These are phyloP conservation scores for Lodderomyces elongisporus DNA, from an alignment of 1,139 yeast genomes.

Conservation along the genomic window DNA sequence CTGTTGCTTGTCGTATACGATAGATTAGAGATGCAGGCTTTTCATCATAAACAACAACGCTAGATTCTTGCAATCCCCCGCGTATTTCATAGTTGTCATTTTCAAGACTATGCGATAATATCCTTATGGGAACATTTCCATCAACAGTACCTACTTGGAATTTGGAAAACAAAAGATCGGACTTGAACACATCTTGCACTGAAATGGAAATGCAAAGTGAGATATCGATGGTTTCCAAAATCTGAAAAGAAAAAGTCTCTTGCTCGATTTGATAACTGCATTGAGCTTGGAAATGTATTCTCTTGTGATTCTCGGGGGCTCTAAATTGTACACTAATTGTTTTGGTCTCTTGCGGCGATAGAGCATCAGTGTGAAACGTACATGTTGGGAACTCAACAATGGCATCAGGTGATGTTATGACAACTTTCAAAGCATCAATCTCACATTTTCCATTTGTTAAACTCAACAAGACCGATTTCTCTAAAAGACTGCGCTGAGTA, in stretches of 20 bases:
- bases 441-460: slow-evolving; percentile 18
- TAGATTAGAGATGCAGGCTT: slow-evolving; percentile 65
- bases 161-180: slow-evolving; percentile 53
- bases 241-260: slow-evolving; percentile 18
- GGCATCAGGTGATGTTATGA: slow-evolving; percentile 16
- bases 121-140: slow-evolving; percentile 48
- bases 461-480: slow-evolving; percentile 16
- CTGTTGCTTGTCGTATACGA: slow-evolving; percentile 41
- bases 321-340: slow-evolving; percentile 21
- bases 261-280: slow-evolving; percentile 26
- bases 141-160: slow-evolving; percentile 63
- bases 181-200: slow-evolving; percentile 69
- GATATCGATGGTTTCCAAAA: slow-evolving; percentile 40
- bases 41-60: slow-evolving; percentile 57
- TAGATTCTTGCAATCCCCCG: slow-evolving; percentile 16
- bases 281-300: slow-evolving; percentile 24
- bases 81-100: slow-evolving; percentile 37
- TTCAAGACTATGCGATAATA: slow-evolving; percentile 40
- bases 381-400: too few species aligned
- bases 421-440: slow-evolving; percentile 14
- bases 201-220: slow-evolving; percentile 59
- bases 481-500: neutral
- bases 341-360: slow-evolving; percentile 16
- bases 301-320: slow-evolving; percentile 23
- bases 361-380: too few species aligned